Conservation (phyloP, 2,329 filamentous ascomycete genomes). For the Claviceps africana region DNA sequence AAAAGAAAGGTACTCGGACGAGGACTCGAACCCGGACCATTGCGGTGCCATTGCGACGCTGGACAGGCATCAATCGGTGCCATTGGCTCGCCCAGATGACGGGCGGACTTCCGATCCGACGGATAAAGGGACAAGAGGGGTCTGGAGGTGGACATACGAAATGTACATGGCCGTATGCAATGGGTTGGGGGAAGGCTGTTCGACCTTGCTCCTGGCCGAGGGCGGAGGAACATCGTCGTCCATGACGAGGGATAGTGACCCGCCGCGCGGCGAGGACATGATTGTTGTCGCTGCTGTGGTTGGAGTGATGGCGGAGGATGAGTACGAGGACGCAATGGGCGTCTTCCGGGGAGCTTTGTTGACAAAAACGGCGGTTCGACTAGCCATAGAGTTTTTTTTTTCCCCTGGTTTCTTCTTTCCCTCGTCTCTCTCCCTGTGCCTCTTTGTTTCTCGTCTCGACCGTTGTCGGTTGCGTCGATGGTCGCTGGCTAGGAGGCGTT, state of each 20-base stretch:
- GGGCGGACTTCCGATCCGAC: background rate
- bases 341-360: background rate
- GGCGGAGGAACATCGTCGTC: slow-evolving; percentile 14
- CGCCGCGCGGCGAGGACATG: slow-evolving; percentile 1
- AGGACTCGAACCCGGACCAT: too few relatives aligned
- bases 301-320: background rate
- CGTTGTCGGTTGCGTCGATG: too few relatives aligned
- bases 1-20: too few relatives aligned
- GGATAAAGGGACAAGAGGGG: too few relatives aligned
- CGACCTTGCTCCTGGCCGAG: slow-evolving; percentile 7
- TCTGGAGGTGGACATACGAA: slow-evolving; percentile 11
- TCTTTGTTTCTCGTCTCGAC: background rate
- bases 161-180: slow-evolving; percentile 23
- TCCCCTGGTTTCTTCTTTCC: background rate
- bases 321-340: background rate
- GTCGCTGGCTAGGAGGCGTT: too few relatives aligned
- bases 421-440: background rate
- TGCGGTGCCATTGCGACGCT: background rate
- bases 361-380: background rate
- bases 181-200: slow-evolving; percentile 4
- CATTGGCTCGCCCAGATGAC: background rate
- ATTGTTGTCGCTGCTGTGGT: background rate
- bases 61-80: background rate
- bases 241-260: background rate
- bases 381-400: background rate